These are phyloP conservation scores for Theobroma grandiflorum DNA, from an alignment of 441 rosid genomes.

Conservation along the genomic window DNA sequence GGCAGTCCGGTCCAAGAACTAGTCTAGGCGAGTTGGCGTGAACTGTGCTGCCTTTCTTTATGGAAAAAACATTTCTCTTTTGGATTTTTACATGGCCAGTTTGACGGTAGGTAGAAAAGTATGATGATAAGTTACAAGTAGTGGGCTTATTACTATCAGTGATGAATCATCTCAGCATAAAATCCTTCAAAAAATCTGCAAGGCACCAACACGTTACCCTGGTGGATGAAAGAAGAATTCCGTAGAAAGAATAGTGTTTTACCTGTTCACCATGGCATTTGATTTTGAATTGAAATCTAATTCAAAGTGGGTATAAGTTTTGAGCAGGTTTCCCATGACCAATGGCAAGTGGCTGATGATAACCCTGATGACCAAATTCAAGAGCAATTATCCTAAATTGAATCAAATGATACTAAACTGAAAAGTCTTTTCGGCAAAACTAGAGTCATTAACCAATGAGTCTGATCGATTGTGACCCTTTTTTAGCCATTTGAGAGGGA, in stretches of 20 bases:
- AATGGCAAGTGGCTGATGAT: slow-evolving; percentile 17
- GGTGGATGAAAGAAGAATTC: not conserved
- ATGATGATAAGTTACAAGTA: not conserved
- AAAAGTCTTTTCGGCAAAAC: not conserved
- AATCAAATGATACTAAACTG: not conserved
- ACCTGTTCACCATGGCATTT: not conserved
- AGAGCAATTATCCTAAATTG: slow-evolving; percentile 15
- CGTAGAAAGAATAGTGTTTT: not conserved
- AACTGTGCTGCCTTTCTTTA: not conserved
- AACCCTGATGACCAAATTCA: slow-evolving; percentile 5
- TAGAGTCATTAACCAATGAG: slow-evolving; percentile 11
- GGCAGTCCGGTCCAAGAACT: not conserved
- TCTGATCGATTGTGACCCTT: not conserved
- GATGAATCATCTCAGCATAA: not conserved
- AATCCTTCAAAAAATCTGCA: not conserved
- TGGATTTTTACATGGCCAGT: not conserved
- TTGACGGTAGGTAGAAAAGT: not conserved
- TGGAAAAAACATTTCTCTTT: not conserved
- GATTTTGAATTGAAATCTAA: not conserved
- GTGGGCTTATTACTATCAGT: not conserved
- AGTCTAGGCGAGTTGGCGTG: no score
- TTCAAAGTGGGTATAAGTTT: not conserved
- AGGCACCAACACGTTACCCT: not conserved
- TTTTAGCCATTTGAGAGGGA: slow-evolving; percentile 13
- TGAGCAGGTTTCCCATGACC: not conserved